Evolutionary conservation across 2,329 filamentous ascomycete genomes (phyloP), one percentile per base, ranked within the genome.

Genomic region (Leptoxyphium fumago): DNA sequence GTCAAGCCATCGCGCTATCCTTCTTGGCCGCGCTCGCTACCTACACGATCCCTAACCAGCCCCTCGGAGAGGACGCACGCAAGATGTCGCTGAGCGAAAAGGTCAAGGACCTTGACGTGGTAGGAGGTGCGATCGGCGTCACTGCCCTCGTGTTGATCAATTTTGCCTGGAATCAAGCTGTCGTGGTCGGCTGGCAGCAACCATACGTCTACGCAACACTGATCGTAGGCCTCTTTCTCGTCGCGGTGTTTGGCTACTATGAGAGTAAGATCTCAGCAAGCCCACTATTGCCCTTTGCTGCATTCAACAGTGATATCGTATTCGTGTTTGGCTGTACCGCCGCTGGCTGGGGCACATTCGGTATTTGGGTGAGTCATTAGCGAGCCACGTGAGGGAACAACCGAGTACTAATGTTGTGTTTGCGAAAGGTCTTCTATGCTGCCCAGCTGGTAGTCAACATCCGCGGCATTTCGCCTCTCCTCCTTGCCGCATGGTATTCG

Each of bases 381-480:
- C n/a, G n/a, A n/a, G n/a, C n/a, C n/a, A n/a, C n/a, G n/a, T n/a
- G n/a, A n/a, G n/a, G n/a, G n/a, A n/a, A n/a, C n/a, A n/a, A n/a
- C n/a, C n/a, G n/a, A n/a, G n/a, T n/a, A n/a, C n/a, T n/a, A n/a
- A n/a, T n/a, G n/a, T n/a, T n/a, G n/a, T n/a, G n/a, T n/a, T n/a
- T n/a, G n/a, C n/a, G n/a, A n/a, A n/a, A n/a, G n/a, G 43, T 52
- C 28, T 55, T 50, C 46, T 55, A 56, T 43, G 56, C 52, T 28
- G 60, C 56, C 47, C 53, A 56, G 9, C 63, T 62, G 45, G 53
- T 64, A 7, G 50, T 56, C 34, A 46, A 55, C 15, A 44, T 62
- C 11, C 60, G 62, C 13, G 45, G 48, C 11, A 46, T 52, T 28
- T 54, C 59, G 9, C 58, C 62, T 3, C 56, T 65, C 21, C 48